Base-by-base conservation (phyloP, 768 basidiomycete species). In the Leccinum arenicola region DNA sequence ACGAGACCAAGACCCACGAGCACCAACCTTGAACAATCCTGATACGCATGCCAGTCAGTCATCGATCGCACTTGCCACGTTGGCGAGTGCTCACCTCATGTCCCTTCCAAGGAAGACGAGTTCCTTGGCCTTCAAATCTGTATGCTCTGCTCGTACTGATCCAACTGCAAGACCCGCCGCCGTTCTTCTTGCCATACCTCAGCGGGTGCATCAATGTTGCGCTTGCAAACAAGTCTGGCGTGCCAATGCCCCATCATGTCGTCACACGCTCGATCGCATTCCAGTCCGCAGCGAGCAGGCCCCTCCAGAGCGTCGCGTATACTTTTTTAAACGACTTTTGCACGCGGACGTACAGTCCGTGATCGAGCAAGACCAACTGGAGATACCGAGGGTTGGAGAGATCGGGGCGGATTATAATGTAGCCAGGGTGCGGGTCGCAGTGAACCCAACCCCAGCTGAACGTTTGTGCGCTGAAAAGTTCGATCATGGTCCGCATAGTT, bases 361-460 rank as follows among this genome's bases (percentile, higher is more conserved):
- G 25, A 25, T 25, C 25, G 4, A 25, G 25, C 25, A 25, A 25
- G 25, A 25, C 25, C 25, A 25, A 25, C 25, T 25, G 25, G 25
- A 6, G 4, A 25, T 25, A 6, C 25, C 25, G 25, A 6, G 4
- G 25, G 25, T 25, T 25, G 25, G 25, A 25, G 25, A 5, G 25
- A 25, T 25, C 25, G 4, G 25, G 84, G 8, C 82, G 90, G 65
- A 88, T 83, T 73, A 84, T 84, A 59, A 95, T 82, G 72, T 96
- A 93, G 11, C 90, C 89, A 2, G 87, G 87, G 62, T 90, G 84
- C 1, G 84, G 84, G 58, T 86, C 84, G 68, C 93, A 93, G 71
- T 92, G 87, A 3, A 94, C 87, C 81, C 87, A 94, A 11, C 93
- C 93, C 90, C 90, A 97, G 59, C 82, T 82, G 71, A 97, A 97